phyloP scores from a whole-genome alignment of 306 rosid genomes.

The Abrus pulchellus region DNA sequence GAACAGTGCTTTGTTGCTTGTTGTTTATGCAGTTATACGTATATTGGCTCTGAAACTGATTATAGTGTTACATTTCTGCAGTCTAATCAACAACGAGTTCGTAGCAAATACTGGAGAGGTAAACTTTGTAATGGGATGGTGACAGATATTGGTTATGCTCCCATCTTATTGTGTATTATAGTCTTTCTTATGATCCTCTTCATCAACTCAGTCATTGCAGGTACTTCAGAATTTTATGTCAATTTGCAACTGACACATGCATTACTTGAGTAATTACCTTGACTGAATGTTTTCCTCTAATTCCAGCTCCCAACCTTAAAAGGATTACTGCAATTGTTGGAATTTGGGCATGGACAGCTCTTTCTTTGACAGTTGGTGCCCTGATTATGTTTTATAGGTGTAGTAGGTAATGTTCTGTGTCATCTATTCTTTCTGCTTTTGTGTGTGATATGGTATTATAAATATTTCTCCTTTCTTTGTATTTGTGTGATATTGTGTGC shows the following conservation, averaged over 20 bases:
- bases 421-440: slow-evolving; percentile 40
- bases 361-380: slow-evolving; percentile 67
- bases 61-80: slow-evolving; percentile 52
- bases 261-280: slow-evolving; percentile 30
- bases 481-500: slow-evolving; percentile 28
- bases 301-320: slow-evolving; percentile 76
- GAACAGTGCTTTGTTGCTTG: slow-evolving; percentile 30
- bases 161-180: slow-evolving; percentile 70
- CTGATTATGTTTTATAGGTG: slow-evolving; percentile 86
- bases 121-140: slow-evolving; percentile 64
- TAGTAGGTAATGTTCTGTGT: slow-evolving; percentile 71
- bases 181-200: slow-evolving; percentile 66
- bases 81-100: slow-evolving; percentile 77
- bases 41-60: slow-evolving; percentile 43
- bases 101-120: slow-evolving; percentile 57
- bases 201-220: slow-evolving; percentile 80
- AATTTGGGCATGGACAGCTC: slow-evolving; percentile 86
- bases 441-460: slow-evolving; percentile 20
- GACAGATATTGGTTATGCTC: slow-evolving; percentile 80
- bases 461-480: slow-evolving; percentile 22
- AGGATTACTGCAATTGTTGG: slow-evolving; percentile 91
- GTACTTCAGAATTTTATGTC: slow-evolving; percentile 53
- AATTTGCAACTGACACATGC: slow-evolving; percentile 40
- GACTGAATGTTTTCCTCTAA: slow-evolving; percentile 52
- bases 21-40: slow-evolving; percentile 43